Base-by-base conservation (phyloP, 257 asterid genomes). In the Penstemon eatonii region DNA sequence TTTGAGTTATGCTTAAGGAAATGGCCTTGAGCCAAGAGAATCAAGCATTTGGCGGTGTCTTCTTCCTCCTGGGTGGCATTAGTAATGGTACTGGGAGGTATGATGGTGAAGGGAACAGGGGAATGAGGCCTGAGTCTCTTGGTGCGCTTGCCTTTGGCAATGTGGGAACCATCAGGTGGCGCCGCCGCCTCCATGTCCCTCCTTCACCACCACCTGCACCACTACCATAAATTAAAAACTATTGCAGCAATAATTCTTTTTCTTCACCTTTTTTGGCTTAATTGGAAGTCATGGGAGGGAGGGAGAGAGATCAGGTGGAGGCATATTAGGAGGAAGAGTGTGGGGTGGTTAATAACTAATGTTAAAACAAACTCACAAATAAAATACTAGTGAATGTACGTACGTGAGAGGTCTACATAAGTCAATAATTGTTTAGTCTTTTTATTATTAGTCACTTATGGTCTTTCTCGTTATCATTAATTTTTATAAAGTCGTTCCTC, bases 1-100 rank as follows among this genome's bases (percentile, higher is more conserved):
- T 44, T 53, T 4, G 9, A 12, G 3, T 53, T 41, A 6, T 56
- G 44, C 1, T 65, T 40, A 12, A 65, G 19, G 70, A 63, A 75
- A 68, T 56, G 67, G 45, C 88, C 82, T 19, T 65, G 86, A 43
- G 94, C 75, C 6, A 87, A 4, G 75, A 84, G 90, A 68, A 87
- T 57, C 57, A 87, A 85, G 71, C 84, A 82, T 39, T 77, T 56
- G 50, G 94, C 94, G 49, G 84, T 82, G 74, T 87, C 88, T 56
- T 75, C 84, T 47, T 84, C 94, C 70, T 80, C 80, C 13, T 85
- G 76, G 56, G 80, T 81, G 60, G 76, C 69, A 75, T 82, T 79
- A 10, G 11, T 47, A 37, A 10, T 4, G 46, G 60, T 19, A 6
- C 54, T 6, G 47, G 71, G 55, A 8, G 77, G 66, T 4, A 65